Percentiles rank a stretch among this genome's conserved stretches.
Conservation (phyloP, 805 yeast genomes). For the Saturnispora silvae region DNA sequence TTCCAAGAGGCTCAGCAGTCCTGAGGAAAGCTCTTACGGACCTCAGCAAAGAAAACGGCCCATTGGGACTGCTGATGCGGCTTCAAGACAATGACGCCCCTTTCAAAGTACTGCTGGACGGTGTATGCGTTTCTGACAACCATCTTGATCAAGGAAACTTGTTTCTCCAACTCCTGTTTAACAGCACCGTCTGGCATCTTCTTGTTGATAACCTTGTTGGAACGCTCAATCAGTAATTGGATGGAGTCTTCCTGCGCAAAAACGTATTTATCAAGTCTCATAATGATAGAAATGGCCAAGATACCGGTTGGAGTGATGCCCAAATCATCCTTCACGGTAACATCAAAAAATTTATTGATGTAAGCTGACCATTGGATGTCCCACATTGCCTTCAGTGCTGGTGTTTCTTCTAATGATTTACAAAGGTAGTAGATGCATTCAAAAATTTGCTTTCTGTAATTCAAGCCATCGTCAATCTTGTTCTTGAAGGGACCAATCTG, state of each 20-base stretch:
- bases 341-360: conserved; percentile 32
- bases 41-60: conserved; percentile 14
- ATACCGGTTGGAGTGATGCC: conserved; percentile 47
- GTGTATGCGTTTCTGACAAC: conserved; percentile 19
- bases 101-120: background rate
- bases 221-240: conserved; percentile 23
- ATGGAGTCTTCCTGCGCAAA: conserved; percentile 14
- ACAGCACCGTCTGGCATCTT: conserved; percentile 51
- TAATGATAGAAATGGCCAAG: conserved; percentile 32
- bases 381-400: conserved; percentile 13
- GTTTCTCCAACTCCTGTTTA: conserved; percentile 55
- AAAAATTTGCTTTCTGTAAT: conserved; percentile 59
- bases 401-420: conserved; percentile 23
- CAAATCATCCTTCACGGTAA: conserved; percentile 51
- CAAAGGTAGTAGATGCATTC: conserved; percentile 54
- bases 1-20: too few species aligned
- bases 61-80: conserved; percentile 16
- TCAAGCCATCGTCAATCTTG: conserved; percentile 67
- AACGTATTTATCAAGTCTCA: conserved; percentile 22
- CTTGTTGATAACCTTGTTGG: conserved; percentile 33
- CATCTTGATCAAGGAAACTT: conserved; percentile 32
- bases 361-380: conserved; percentile 19
- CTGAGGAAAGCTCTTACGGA: too few species aligned
- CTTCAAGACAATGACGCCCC: conserved; percentile 14
- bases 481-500: conserved; percentile 86